A percentile compares a stretch with the other conserved stretches of the same genome.
phyloP scores from a whole-genome alignment of 257 asterid genomes.

The Solanum pinnatisectum region DNA sequence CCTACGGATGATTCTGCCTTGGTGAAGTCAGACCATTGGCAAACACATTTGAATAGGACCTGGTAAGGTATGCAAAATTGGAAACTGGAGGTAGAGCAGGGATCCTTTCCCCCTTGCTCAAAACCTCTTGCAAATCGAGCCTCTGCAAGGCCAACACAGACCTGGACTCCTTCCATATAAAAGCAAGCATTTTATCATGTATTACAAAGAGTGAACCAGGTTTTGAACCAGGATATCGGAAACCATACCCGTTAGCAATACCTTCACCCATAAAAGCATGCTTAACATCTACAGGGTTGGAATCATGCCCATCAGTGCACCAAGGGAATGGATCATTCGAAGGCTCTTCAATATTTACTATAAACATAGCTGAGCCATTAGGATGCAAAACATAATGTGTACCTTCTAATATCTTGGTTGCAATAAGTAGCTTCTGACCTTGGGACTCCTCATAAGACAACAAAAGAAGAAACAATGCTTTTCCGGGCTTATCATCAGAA shows the following conservation, averaged over 20 bases:
- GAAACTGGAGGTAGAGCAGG: constrained; percentile 66
- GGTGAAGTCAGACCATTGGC: constrained; percentile 45
- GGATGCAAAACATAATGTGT: constrained; percentile 82
- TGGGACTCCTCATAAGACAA: constrained; percentile 73
- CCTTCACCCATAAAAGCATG: constrained; percentile 70
- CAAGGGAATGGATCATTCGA: constrained; percentile 70
- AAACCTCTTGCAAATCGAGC: constrained; percentile 55
- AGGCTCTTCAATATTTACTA: constrained; percentile 43
- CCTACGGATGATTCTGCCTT: constrained; percentile 22
- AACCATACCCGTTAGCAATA: constrained; percentile 84
- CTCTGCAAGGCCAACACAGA: constrained; percentile 70
- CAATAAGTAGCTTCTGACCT: constrained; percentile 52
- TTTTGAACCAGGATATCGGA: constrained; percentile 84
- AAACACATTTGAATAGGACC: constrained; percentile 75
- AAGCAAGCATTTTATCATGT: constrained; percentile 57
- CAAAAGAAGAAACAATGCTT: constrained; percentile 65
- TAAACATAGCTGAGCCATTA: constrained; percentile 90
- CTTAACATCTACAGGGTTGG: constrained; percentile 32
- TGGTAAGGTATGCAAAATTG: constrained; percentile 73
- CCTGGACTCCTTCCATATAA: constrained; percentile 74
- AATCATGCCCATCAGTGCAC: constrained; percentile 41
- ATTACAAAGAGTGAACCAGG: constrained; percentile 81
- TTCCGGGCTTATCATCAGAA: constrained; percentile 67
- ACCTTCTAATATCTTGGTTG: constrained; percentile 80
- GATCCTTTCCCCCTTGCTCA: constrained; percentile 73